Conservation (phyloP, 345 rosid species). For the Eucalyptus rudis region DNA sequence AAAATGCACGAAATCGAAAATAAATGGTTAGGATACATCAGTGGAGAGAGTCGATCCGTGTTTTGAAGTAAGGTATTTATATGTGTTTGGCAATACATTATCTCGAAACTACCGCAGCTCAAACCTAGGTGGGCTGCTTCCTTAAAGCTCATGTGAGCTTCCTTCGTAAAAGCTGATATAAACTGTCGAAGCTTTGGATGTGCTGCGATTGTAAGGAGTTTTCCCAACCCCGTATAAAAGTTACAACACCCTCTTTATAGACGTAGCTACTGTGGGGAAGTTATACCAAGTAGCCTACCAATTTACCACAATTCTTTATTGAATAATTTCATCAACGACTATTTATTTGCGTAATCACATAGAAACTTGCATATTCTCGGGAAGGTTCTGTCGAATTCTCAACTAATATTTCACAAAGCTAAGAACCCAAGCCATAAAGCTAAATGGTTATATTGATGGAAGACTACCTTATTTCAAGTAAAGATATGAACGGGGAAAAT, state of each 20-base stretch:
- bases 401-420: neutral
- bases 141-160: neutral
- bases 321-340: neutral
- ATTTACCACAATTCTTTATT: neutral
- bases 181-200: neutral
- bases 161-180: neutral
- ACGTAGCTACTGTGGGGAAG: neutral
- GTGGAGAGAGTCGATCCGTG: neutral
- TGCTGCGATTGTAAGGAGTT: too few relatives aligned
- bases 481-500: too few relatives aligned
- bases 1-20: neutral
- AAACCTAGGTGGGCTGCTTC: neutral
- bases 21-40: neutral
- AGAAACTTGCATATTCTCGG: neutral
- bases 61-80: too few relatives aligned
- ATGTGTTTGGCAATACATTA: neutral
- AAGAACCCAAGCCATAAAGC: neutral
- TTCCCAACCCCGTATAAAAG: neutral
- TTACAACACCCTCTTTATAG: neutral
- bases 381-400: neutral
- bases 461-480: neutral
- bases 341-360: neutral
- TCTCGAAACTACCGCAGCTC: too few relatives aligned
- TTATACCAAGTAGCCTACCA: neutral
- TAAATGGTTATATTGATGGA: neutral